A percentile compares a stretch with the other conserved stretches of the same genome.
Conservation (phyloP, 2,329 filamentous ascomycete genomes). For the Ceratocystis smalleyi region DNA sequence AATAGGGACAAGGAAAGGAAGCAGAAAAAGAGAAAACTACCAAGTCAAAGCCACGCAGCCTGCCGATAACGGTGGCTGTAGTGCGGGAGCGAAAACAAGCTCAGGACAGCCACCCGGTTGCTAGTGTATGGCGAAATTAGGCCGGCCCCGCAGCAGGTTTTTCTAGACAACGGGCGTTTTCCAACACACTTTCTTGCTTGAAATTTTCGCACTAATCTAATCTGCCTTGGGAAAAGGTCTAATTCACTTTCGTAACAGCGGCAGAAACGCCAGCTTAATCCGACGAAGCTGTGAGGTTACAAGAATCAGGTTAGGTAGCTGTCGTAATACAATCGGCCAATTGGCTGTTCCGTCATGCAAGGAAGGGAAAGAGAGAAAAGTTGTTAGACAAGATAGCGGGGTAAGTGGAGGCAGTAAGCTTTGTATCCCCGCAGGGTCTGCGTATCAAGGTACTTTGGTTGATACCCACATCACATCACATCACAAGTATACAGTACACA, state of each 20-base stretch:
- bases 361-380: background rate
- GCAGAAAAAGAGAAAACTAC: background rate
- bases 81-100: background rate
- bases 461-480: background rate
- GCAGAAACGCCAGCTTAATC: background rate
- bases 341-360: background rate
- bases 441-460: background rate
- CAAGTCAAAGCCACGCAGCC: background rate
- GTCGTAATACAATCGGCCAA: background rate
- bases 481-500: background rate
- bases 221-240: background rate
- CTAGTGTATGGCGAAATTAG: background rate
- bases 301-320: background rate
- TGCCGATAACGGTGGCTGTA: constrained; percentile 5
- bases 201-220: background rate
- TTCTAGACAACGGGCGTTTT: background rate
- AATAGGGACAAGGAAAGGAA: background rate
- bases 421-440: background rate
- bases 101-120: background rate
- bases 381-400: background rate
- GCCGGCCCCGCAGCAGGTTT: background rate
- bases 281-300: too few species aligned
- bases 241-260: background rate
- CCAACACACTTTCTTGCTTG: background rate
- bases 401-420: background rate